Evolutionary conservation across 2,329 filamentous ascomycete species (phyloP), one percentile per base, ranked within the genome.

Genomic region (Coniochaeta prunicola): DNA sequence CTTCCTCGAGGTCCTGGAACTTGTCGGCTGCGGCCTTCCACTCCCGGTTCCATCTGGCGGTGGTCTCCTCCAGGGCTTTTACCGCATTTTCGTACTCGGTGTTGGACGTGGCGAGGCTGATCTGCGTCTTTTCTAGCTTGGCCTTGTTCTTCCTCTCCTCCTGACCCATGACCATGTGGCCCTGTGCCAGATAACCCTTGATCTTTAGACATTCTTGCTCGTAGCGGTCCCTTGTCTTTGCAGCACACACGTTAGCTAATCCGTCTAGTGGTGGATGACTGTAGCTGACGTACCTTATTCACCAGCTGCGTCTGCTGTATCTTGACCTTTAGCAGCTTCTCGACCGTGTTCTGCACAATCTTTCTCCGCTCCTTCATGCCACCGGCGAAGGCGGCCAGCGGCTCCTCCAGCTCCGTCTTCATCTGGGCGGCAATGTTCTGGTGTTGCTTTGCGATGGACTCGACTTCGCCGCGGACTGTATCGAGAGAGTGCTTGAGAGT

Each of bases 131-230:
- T 74, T 99, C 94, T 48, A 99, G 83, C 75, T 96, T 97, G 24
- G 93, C 92, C 76, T 99, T 99, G 74, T 99, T 99, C 76, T 96
- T 97, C 30, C 94, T 86, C 77, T 99, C 94, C 72, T 99, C 94
- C 67, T 99, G 94, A 15, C 94, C 94, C 94, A 99, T 99, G 59
- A 99, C 94, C 94, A 99, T 99, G 72, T 99, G 96, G 10, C 94
- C 94, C 74, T 99, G 94, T 4, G 96, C 94, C 4, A 99, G 84
- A 70, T 99, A 99, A 40, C 94, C 94, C 75, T 99, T 99, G 73
- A 99, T 97, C 72, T 96, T 94, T 50, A 99, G 80, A 70, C 93
- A 97, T 67, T 99, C 96, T 73, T 99, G 93, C 74, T 99, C 94
- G 71, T 96, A 99, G 56, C 89, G 88, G 74, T 99, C 94, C 64